phyloP scores from a whole-genome alignment of 768 basidiomycete species.

The Lactarius tabidus region DNA sequence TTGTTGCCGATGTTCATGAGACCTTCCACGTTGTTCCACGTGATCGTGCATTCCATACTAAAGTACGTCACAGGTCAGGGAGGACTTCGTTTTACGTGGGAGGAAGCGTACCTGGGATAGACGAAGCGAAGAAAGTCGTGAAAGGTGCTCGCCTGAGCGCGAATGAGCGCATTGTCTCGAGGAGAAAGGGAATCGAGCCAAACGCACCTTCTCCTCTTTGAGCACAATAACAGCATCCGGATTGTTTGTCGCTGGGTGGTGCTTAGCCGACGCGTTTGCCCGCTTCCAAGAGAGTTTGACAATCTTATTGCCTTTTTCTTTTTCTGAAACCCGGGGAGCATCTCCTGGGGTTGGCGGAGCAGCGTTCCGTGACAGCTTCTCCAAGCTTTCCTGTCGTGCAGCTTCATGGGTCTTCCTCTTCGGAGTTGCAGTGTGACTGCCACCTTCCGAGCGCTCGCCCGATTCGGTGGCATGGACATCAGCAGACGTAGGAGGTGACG shows the following conservation, averaged over 20 bases:
- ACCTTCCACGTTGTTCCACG: constrained; percentile 93
- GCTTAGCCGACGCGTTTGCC: constrained; percentile 6
- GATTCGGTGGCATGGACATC: not conserved
- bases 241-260: constrained; percentile 30
- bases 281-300: constrained; percentile 19
- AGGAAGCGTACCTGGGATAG: constrained; percentile 75
- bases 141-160: constrained; percentile 66
- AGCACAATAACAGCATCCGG: constrained; percentile 85
- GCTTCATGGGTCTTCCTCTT: constrained; percentile 29
- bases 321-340: constrained; percentile 19
- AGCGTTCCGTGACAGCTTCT: constrained; percentile 41
- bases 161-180: constrained; percentile 2
- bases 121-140: constrained; percentile 93
- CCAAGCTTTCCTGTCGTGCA: constrained; percentile 44
- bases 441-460: constrained; percentile 28
- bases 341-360: constrained; percentile 8
- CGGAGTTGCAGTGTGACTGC: constrained; percentile 31
- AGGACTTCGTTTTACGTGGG: not conserved
- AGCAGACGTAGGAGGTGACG: constrained; percentile 2
- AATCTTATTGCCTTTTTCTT: constrained; percentile 23
- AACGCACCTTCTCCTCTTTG: constrained; percentile 75
- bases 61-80: constrained; percentile 13
- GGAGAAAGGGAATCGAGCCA: not conserved
- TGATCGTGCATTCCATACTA: constrained; percentile 86
- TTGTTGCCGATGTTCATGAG: constrained; percentile 90